Evolutionary conservation across 768 basidiomycete genomes (phyloP), one percentile per base, ranked within the genome.

Genomic region (Collybia nuda): DNA sequence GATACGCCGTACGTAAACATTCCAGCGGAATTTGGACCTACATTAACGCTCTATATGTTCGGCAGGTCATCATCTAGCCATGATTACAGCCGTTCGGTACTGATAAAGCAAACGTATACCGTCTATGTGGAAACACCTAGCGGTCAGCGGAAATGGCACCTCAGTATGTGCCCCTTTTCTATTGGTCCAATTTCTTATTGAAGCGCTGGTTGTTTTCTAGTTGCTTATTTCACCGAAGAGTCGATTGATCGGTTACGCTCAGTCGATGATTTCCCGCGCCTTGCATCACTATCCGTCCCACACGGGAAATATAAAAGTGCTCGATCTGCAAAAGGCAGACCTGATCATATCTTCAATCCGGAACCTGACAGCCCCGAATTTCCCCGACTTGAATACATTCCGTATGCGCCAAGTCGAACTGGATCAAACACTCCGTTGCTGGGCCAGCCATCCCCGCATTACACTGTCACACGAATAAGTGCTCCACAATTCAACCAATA

Each of bases 21-120:
- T 37, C 15, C 17, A 15, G 35, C 39, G 11, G n/a, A 21, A 36
- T 17, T 28, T 12, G 8, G 43, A n/a, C 37, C 24, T 21, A 45
- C 38, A 32, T 47, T 26, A 32, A 52, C 35, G 37, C 38, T 44
- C 38, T 38, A 38, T 9, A 22, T 37, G n/a, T 12, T 35, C 35
- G 28, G 45, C 29, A 69, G 66, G 17, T 56, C 65, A 18, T 56
- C 64, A 23, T 57, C 66, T 35, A 57, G 53, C 44, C 66, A 67
- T 51, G 70, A 72, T 40, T 61, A 64, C 35, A 63, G 60, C 43
- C 73, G 68, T 22, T 65, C 69, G 12, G 64, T 76, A 40, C 72
- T 91, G 29, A 82, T 88, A 59, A 90, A 90, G 63, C 88, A 91
- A 65, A 90, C 88, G 0, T 91, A 90, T 58, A 89, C 87, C 5